These are phyloP conservation scores for Sphaerulina vaccinii DNA, from an alignment of 2,329 filamentous ascomycete species.

Conservation along the genomic window DNA sequence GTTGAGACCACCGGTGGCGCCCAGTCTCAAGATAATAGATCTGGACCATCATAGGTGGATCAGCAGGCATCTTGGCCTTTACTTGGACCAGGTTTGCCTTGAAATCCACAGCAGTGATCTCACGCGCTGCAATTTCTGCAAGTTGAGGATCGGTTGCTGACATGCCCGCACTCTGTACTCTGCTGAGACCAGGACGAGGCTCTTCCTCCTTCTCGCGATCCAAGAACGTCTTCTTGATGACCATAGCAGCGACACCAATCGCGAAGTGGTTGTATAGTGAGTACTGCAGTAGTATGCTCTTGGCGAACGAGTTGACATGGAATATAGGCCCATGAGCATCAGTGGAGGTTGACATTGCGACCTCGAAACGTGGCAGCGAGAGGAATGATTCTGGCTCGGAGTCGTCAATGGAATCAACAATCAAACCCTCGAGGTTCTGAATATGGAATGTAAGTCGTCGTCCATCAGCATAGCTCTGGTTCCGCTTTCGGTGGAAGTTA, in stretches of 20 bases:
- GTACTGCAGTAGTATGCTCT: constrained; percentile 79
- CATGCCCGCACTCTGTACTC: constrained; percentile 26
- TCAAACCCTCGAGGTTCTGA: constrained; percentile 81
- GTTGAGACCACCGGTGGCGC: constrained; percentile 81
- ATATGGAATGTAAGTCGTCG: constrained; percentile 77
- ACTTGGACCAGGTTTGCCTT: constrained; percentile 80
- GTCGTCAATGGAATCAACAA: constrained; percentile 81
- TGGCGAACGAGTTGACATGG: constrained; percentile 78
- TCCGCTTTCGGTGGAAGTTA: constrained; percentile 48
- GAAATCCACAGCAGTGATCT: constrained; percentile 78
- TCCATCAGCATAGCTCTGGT: constrained; percentile 64
- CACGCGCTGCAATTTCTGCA: constrained; percentile 44
- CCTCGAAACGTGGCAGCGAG: constrained; percentile 79
- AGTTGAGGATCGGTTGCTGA: constrained; percentile 27
- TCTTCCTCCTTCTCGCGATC: constrained; percentile 25
- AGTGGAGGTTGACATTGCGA: constrained; percentile 79
- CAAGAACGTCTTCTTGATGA: constrained; percentile 56
- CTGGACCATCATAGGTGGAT: constrained; percentile 90
- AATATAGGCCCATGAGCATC: constrained; percentile 86
- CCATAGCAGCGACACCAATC: constrained; percentile 74
- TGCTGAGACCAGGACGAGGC: constrained; percentile 15
- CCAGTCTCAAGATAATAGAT: constrained; percentile 79
- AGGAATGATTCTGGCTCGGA: constrained; percentile 85
- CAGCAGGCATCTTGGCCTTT: constrained; percentile 82
- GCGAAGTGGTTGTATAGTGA: constrained; percentile 93